These are phyloP conservation scores for Phialophora expanda DNA, from an alignment of 2,329 filamentous ascomycete genomes.

Conservation along the genomic window DNA sequence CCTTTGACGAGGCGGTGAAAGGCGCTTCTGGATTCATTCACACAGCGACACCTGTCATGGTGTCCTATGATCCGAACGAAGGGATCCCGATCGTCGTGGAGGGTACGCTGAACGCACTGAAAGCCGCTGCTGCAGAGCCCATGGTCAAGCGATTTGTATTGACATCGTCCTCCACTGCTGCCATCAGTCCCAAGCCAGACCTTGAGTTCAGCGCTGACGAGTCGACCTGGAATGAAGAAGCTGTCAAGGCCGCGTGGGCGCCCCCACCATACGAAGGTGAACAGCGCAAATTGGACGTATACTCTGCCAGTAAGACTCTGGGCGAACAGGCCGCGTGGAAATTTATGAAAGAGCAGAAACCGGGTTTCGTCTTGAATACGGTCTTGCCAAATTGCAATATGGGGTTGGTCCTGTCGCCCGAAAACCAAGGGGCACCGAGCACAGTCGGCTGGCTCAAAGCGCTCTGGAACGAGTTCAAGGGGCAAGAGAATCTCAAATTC, in stretches of 20 bases:
- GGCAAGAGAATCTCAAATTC: constrained; percentile 47
- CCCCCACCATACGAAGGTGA: constrained; percentile 45
- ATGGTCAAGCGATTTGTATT: constrained; percentile 44
- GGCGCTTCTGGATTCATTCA: constrained; percentile 47
- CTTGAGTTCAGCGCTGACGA: constrained; percentile 49
- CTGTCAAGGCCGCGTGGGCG: constrained; percentile 44
- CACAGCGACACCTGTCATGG: constrained; percentile 49
- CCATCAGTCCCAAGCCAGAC: constrained; percentile 35
- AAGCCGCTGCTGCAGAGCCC: constrained; percentile 22
- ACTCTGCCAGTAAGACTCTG: constrained; percentile 50
- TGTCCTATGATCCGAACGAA: constrained; percentile 47
- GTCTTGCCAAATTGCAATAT: constrained; percentile 36
- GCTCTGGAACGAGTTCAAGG: constrained; percentile 48
- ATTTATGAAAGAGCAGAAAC: constrained; percentile 44
- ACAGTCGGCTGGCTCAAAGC: constrained; percentile 33
- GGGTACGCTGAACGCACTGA: constrained; percentile 49
- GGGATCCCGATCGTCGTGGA: constrained; percentile 55
- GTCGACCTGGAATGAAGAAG: constrained; percentile 47
- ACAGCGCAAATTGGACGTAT: constrained; percentile 43
- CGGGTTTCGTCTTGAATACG: constrained; percentile 40
- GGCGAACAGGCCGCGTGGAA: constrained; percentile 50
- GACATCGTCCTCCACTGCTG: constrained; percentile 35
- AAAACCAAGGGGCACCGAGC: constrained; percentile 30
- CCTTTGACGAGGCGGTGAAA: constrained; percentile 43
- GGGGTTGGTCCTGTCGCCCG: constrained; percentile 27